Conservation (phyloP, 148 eudicot genomes). For the Chenopodium berlandieri region DNA sequence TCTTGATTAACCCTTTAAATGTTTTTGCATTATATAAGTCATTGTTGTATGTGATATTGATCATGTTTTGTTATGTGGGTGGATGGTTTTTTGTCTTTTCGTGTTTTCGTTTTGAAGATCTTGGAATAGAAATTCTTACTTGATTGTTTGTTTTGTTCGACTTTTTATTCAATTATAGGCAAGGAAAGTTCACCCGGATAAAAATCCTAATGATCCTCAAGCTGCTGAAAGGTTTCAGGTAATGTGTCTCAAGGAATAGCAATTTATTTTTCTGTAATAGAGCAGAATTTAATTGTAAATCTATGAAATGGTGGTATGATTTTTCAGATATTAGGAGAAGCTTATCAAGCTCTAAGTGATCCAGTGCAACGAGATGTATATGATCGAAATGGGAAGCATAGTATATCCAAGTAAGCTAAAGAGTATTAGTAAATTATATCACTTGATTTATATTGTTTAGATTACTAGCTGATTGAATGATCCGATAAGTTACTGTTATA, state of each 20-base stretch:
- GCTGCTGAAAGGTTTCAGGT: conserved; percentile 96
- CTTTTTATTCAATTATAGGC: conserved; percentile 45
- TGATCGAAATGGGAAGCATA: conserved; percentile 76
- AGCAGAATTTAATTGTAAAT: too few relatives aligned
- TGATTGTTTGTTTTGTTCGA: neutral
- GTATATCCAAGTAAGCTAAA: conserved; percentile 64
- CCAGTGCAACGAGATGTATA: conserved; percentile 77
- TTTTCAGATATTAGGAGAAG: conserved; percentile 78
- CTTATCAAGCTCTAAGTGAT: conserved; percentile 91
- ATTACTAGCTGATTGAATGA: neutral
- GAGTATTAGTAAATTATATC: neutral
- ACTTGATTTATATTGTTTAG: neutral
- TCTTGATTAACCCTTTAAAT: conserved; percentile 11
- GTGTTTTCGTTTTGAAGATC: neutral
- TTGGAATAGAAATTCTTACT: neutral
- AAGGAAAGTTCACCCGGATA: conserved; percentile 88
- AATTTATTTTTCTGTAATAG: neutral
- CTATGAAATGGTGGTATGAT: neutral
- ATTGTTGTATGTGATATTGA: neutral
- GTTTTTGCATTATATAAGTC: neutral
- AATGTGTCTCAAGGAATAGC: neutral
- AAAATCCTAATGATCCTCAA: conserved; percentile 83
- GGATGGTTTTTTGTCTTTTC: neutral
- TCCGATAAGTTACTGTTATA: neutral
- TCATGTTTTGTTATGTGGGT: neutral